These are phyloP conservation scores for Globisporangium iwayamae DNA, from an alignment of 352 stramenopile species.

Conservation along the genomic window DNA sequence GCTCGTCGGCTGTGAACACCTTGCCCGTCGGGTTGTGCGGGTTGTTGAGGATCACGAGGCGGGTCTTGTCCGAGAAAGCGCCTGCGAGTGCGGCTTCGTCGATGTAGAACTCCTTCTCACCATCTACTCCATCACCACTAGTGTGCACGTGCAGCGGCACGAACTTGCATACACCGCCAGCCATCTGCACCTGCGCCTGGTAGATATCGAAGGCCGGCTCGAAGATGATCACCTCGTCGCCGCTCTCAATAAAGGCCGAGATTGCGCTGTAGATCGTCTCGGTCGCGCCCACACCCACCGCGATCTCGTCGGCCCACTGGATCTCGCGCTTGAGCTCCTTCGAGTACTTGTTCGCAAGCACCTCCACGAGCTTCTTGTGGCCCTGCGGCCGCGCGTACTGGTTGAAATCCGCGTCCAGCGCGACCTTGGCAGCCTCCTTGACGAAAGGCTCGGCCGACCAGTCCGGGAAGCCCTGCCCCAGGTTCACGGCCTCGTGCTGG, in stretches of 20 bases:
- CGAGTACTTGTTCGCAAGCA: conserved; percentile 91
- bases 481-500: conserved; percentile 88
- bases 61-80: conserved; percentile 91
- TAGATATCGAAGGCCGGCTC: conserved; percentile 99
- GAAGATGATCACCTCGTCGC: conserved; percentile 96
- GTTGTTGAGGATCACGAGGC: conserved; percentile 96
- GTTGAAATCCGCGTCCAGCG: conserved; percentile 91
- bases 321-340: conserved; percentile 81
- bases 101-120: conserved; percentile 73
- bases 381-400: conserved; percentile 92
- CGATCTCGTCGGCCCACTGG: conserved; percentile 90
- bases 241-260: conserved; percentile 89
- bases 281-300: conserved; percentile 92
- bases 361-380: conserved; percentile 72
- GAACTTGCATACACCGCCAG: conserved; percentile 70
- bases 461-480: conserved; percentile 92
- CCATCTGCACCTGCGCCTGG: conserved; percentile 84
- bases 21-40: conserved; percentile 99
- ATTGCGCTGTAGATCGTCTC: conserved; percentile 94
- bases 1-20: conserved; percentile 93
- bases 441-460: conserved; percentile 94
- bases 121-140: conserved; percentile 14
- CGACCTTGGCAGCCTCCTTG: conserved; percentile 90
- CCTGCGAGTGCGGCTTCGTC: conserved; percentile 82
- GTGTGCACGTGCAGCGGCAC: conserved; percentile 74